Evolutionary conservation across 805 yeast genomes (phyloP).

Genomic region (Ogataea paradorogensis): DNA sequence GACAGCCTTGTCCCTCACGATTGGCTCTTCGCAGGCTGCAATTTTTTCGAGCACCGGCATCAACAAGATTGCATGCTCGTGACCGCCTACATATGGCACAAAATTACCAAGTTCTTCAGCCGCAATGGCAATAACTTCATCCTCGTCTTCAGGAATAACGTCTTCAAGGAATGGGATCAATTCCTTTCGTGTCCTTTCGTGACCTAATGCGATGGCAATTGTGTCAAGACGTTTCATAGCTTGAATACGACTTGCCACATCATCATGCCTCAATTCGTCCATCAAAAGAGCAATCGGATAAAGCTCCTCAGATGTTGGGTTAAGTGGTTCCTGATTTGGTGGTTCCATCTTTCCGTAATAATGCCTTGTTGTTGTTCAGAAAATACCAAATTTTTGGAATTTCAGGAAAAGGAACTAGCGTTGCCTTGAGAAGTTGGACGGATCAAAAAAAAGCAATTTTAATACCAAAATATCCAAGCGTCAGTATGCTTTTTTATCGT

Average conservation of each 20-base stretch:
- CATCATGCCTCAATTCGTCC: slow-evolving; percentile 95
- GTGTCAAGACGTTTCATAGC: slow-evolving; percentile 95
- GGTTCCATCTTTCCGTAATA: slow-evolving; percentile 1
- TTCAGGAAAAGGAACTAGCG: neutral
- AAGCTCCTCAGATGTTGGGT: slow-evolving; percentile 49
- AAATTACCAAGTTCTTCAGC: slow-evolving; percentile 89
- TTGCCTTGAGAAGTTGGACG: neutral
- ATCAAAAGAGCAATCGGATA: slow-evolving; percentile 93
- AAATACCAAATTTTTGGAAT: neutral
- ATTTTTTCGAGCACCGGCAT: slow-evolving; percentile 75
- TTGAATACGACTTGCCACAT: slow-evolving; percentile 85
- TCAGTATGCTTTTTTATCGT: neutral
- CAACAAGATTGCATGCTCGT: slow-evolving; percentile 54
- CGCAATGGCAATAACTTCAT: slow-evolving; percentile 91
- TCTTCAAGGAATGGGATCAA: slow-evolving; percentile 86
- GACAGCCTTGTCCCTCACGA: slow-evolving; percentile 93
- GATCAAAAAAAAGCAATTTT: neutral
- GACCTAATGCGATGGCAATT: slow-evolving; percentile 91
- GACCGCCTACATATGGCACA: slow-evolving; percentile 87
- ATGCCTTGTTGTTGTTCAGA: neutral
- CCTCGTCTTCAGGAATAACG: slow-evolving; percentile 95
- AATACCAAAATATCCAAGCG: too few species aligned
- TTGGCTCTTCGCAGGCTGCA: slow-evolving; percentile 92
- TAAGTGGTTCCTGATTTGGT: slow-evolving; percentile 2
- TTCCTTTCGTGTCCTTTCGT: slow-evolving; percentile 86